Evolutionary conservation across 2,329 filamentous ascomycete species (phyloP), one percentile per base, ranked within the genome.

Genomic region (Ciborinia camelliae): DNA sequence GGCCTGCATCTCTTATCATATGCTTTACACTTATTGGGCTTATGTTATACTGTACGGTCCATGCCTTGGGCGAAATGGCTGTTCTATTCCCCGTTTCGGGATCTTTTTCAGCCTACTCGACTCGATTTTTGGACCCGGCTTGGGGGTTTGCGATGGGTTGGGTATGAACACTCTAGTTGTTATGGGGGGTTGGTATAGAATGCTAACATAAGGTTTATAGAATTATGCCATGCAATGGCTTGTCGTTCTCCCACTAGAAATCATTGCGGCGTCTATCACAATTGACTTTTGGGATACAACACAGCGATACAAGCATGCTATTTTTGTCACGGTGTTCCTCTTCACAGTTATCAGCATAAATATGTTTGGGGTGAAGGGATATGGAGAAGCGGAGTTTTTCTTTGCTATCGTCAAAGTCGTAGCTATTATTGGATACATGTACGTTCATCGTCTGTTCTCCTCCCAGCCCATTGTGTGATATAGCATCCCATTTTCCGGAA

Each of bases 71-170:
- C 68, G 94, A 98, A 77, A 85, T 98, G 77, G 91, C 93, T 20
- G 92, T 97, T 23, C 79, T 92, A 15, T 97, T 94, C 71, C 94
- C 94, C 4, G 90, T 97, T 30, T 90, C 93, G 28, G 94, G 94
- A 64, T 96, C 92, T 3, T 98, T 97, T 75, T 91, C 92, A 0
- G 88, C 92, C 9, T 97, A 93, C 79, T 95, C 93, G 23, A 97
- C 92, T 37, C 86, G 94, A 23, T 97, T 98, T 73, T 78, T 98
- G 23, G 92, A 97, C 73, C 94, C 93, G 0, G 93, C 93, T 0
- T 97, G 92, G 92, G 92, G 92, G 0, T 96, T 96, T 74, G 91
- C 92, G 54, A 96, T 97, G 90, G 92, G 92, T 20, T 96, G 92
- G 92, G 70, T 73, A 69, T 64, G 71, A 57, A 18, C 10, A 39